A percentile compares a stretch with the other conserved stretches of the same genome.
These are phyloP conservation scores for Cylindrodendrum hubeiense DNA, from an alignment of 2,329 filamentous ascomycete species.

Conservation along the genomic window DNA sequence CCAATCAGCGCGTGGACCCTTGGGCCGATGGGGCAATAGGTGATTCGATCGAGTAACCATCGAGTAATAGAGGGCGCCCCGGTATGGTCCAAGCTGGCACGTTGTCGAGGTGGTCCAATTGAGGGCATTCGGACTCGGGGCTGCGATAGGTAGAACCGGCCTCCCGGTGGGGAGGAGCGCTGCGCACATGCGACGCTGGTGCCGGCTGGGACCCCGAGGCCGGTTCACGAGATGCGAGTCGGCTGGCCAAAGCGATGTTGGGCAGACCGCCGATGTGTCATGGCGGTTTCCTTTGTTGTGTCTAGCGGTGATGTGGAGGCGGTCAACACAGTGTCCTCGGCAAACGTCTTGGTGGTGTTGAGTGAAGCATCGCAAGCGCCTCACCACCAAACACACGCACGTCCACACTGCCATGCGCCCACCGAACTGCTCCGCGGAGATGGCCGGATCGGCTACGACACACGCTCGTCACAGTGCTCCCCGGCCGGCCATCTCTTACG, in stretches of 20 bases:
- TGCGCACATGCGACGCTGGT: background rate
- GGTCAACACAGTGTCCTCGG: background rate
- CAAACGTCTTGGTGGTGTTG: background rate
- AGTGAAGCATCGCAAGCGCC: background rate
- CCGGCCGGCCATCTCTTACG: background rate
- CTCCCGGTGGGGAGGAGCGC: background rate
- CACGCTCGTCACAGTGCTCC: background rate
- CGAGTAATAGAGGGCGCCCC: conserved; percentile 51
- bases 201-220: background rate
- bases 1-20: conserved; percentile 39
- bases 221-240: conserved; percentile 17
- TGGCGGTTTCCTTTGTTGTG: background rate
- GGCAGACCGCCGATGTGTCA: background rate
- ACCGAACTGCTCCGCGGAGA: background rate
- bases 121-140: conserved; percentile 26
- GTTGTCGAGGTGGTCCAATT: background rate
- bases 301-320: background rate
- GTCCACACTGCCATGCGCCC: background rate
- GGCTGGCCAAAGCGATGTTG: background rate
- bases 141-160: background rate
- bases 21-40: conserved; percentile 35
- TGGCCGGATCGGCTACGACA: background rate
- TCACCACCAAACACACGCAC: background rate
- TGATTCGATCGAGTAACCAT: conserved; percentile 62
- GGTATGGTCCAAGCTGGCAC: background rate